Percentiles rank a stretch among this genome's conserved stretches.
Evolutionary conservation across 2,329 filamentous ascomycete genomes (phyloP).

Genomic region (Cordyceps farinosa): DNA sequence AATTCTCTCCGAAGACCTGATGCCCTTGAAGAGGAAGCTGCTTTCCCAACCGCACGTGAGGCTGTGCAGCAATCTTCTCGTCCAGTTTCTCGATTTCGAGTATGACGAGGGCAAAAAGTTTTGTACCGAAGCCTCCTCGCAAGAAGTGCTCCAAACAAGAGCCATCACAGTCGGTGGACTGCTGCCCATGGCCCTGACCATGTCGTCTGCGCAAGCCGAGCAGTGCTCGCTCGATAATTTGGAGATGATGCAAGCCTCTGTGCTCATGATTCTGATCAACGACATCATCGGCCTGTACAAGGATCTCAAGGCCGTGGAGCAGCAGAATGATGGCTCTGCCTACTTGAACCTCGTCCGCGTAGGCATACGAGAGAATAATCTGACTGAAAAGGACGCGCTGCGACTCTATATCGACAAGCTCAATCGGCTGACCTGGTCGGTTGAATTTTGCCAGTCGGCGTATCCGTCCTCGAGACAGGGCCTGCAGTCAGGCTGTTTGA

Average conservation of each 20-base stretch:
- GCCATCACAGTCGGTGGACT: constrained; percentile 7
- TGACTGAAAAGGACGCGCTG: background rate
- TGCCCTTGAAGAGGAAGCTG: constrained; percentile 9
- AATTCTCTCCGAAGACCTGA: constrained; percentile 12
- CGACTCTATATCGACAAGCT: constrained; percentile 8
- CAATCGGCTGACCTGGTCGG: background rate
- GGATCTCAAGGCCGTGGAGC: constrained; percentile 10
- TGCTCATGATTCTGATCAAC: constrained; percentile 9
- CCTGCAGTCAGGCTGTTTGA: background rate
- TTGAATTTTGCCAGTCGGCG: constrained; percentile 4
- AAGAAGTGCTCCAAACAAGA: constrained; percentile 8
- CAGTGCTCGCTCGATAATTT: background rate
- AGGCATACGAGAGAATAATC: background rate
- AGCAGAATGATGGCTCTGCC: constrained; percentile 12
- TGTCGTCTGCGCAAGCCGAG: constrained; percentile 1
- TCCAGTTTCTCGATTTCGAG: constrained; percentile 9
- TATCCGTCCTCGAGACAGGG: background rate
- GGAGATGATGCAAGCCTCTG: background rate
- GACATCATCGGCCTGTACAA: constrained; percentile 17
- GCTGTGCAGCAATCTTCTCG: constrained; percentile 5
- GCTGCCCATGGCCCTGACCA: constrained; percentile 9
- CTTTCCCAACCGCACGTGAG: background rate
- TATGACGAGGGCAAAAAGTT: constrained; percentile 10
- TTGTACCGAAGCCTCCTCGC: constrained; percentile 4
- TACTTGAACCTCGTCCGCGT: constrained; percentile 17